Percentiles rank a stretch among this genome's conserved stretches.
Evolutionary conservation across 176 grass and related monocot genomes (phyloP).

Genomic region (Oryza brachyantha): DNA sequence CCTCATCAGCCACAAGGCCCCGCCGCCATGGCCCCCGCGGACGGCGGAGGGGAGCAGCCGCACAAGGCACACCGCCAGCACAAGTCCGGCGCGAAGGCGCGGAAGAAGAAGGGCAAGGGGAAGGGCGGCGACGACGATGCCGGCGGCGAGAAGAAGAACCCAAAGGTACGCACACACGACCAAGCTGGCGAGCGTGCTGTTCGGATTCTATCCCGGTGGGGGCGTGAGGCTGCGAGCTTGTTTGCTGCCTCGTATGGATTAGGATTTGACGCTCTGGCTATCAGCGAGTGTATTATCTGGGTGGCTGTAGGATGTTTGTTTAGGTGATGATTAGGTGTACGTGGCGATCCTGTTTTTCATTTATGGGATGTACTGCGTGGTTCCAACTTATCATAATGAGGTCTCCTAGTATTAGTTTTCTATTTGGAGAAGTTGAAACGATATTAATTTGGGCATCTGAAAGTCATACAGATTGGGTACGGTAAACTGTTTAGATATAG

Average conservation of each 20-base stretch:
- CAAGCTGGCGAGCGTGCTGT: not conserved
- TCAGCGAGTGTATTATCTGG: not conserved
- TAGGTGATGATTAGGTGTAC: not conserved
- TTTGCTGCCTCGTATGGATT: not conserved
- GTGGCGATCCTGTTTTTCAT: not conserved
- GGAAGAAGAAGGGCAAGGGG: constrained; percentile 65
- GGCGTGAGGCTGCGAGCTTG: not conserved
- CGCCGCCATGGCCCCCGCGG: constrained; percentile 42
- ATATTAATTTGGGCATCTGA: not conserved
- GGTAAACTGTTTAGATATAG: not conserved
- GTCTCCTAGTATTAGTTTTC: not conserved
- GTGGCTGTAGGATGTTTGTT: not conserved
- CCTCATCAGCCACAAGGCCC: not conserved
- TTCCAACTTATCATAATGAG: not conserved
- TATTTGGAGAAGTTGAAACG: not conserved
- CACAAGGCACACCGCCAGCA: constrained; percentile 78
- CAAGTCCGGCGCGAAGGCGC: constrained; percentile 67
- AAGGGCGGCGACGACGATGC: constrained; percentile 43
- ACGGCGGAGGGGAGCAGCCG: constrained; percentile 43
- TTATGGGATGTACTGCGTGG: not conserved
- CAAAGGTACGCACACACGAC: constrained; percentile 50
- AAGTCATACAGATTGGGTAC: not conserved
- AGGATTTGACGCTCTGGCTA: not conserved
- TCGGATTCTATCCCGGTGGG: not conserved
- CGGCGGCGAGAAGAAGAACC: constrained; percentile 56